Percentiles rank a stretch among this genome's conserved stretches.
These are phyloP conservation scores for Quercus phellos DNA, from an alignment of 331 rosid species.

Conservation along the genomic window DNA sequence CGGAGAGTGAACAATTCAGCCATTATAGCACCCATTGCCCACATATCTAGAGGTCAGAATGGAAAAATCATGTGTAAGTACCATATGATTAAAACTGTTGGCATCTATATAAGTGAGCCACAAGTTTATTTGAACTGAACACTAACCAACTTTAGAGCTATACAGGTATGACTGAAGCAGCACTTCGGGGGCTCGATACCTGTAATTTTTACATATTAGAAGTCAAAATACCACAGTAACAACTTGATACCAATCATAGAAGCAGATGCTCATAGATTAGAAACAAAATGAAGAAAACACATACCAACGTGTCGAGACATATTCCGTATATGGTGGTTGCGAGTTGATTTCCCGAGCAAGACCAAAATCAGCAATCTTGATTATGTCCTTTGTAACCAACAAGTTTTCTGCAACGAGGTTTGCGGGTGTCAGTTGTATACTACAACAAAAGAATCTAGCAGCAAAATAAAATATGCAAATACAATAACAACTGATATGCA, in stretches of 20 bases:
- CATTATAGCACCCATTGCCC: slow-evolving; percentile 99
- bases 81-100: background rate
- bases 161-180: slow-evolving; percentile 87
- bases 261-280: background rate
- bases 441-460: background rate
- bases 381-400: slow-evolving; percentile 68
- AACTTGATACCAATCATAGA: background rate
- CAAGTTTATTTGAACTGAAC: background rate
- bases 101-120: background rate
- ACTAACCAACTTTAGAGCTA: slow-evolving; percentile 89
- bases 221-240: background rate
- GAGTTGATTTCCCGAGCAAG: slow-evolving; percentile 87
- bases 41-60: slow-evolving; percentile 55
- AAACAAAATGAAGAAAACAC: slow-evolving; percentile 16
- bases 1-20: slow-evolving; percentile 88
- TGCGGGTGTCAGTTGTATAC: background rate
- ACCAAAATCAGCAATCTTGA: slow-evolving; percentile 97
- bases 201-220: slow-evolving; percentile 18
- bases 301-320: slow-evolving; percentile 93
- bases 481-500: background rate
- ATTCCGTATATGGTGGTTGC: slow-evolving; percentile 93
- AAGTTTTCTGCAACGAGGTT: slow-evolving; percentile 62
- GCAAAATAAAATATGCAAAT: background rate
- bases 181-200: slow-evolving; percentile 99
- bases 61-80: slow-evolving; percentile 1